Percentiles rank a stretch among this genome's conserved stretches.
Conservation (phyloP, 495 filamentous ascomycete genomes). For the Umbilicaria muhlenbergii region DNA sequence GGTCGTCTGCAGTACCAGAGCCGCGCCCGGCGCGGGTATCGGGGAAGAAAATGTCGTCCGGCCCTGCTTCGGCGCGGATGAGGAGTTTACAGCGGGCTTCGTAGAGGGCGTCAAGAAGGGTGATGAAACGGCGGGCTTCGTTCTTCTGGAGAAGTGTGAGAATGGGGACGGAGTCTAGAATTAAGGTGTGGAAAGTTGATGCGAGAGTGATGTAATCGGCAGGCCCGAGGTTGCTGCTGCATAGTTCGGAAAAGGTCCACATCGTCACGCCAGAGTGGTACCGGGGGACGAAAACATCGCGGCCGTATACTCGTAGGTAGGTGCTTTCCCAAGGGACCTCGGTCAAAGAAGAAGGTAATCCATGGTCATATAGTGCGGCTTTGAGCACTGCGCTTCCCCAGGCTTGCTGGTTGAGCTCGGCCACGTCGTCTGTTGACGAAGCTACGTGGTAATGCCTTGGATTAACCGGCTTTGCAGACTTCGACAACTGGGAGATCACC, state of each 20-base stretch:
- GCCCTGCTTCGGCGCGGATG: conserved; percentile 37
- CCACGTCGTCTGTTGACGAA: neutral
- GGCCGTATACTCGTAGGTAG: conserved; percentile 41
- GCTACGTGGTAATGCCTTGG: conserved; percentile 5
- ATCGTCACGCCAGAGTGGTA: conserved; percentile 29
- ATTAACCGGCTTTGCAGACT: neutral
- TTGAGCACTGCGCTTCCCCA: conserved; percentile 4
- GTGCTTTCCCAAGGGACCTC: conserved; percentile 27
- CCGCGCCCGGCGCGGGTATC: conserved; percentile 16
- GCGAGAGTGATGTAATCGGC: conserved; percentile 61
- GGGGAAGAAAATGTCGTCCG: conserved; percentile 56
- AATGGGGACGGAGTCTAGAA: conserved; percentile 43
- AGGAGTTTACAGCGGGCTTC: conserved; percentile 51
- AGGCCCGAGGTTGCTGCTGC: conserved; percentile 38
- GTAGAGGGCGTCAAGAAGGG: conserved; percentile 54
- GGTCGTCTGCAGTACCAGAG: neutral
- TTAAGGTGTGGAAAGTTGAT: conserved; percentile 51
- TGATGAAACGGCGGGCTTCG: conserved; percentile 57
- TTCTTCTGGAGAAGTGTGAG: conserved; percentile 46
- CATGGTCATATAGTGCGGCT: neutral
- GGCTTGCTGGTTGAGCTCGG: neutral
- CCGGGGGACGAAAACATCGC: conserved; percentile 34
- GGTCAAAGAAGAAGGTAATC: neutral
- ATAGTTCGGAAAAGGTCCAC: conserved; percentile 47
- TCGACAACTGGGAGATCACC: neutral